These are phyloP conservation scores for Phytophthora tentaculata DNA, from an alignment of 352 stramenopile species.

Conservation along the genomic window DNA sequence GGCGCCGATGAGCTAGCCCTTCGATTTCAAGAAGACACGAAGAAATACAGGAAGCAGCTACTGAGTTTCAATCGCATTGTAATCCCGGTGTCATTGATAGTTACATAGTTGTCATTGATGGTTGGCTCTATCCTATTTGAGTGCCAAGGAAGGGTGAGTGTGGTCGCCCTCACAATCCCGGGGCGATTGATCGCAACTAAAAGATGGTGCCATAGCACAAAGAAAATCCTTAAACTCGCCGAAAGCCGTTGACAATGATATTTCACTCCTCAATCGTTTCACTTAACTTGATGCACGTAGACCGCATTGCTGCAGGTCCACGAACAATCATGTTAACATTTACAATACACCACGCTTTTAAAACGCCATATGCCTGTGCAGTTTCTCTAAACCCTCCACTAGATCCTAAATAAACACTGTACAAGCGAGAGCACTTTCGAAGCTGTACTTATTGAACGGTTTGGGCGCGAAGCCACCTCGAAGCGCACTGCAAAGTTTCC, in stretches of 20 bases:
- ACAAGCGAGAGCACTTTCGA: slow-evolving; percentile 15
- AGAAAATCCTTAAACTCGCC: slow-evolving; percentile 5
- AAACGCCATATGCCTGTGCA: slow-evolving; percentile 13
- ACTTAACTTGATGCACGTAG: slow-evolving; percentile 5
- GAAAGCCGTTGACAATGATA: slow-evolving; percentile 1
- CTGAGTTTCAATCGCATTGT: too few species aligned
- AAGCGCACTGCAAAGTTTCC: slow-evolving; percentile 8
- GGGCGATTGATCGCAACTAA: slow-evolving; percentile 12
- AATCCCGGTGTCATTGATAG: too few species aligned
- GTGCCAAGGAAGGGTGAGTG: too few species aligned
- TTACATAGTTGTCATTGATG: too few species aligned
- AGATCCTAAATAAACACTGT: slow-evolving; percentile 20
- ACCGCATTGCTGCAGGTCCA: neutral
- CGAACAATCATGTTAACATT: slow-evolving; percentile 9
- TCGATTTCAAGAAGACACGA: neutral
- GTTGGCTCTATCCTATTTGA: too few species aligned
- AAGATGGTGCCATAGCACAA: slow-evolving; percentile 10
- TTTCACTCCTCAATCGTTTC: neutral
- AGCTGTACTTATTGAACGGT: slow-evolving; percentile 13
- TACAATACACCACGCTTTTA: slow-evolving; percentile 15
- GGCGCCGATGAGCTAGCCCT: neutral
- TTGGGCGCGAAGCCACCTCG: neutral
- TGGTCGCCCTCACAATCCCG: slow-evolving; percentile 10
- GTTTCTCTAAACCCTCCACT: slow-evolving; percentile 12
- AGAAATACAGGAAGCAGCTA: neutral